Percentiles rank a stretch among this genome's conserved stretches.
Conservation (phyloP, 768 basidiomycete genomes). For the Hypholoma sublateritium region DNA sequence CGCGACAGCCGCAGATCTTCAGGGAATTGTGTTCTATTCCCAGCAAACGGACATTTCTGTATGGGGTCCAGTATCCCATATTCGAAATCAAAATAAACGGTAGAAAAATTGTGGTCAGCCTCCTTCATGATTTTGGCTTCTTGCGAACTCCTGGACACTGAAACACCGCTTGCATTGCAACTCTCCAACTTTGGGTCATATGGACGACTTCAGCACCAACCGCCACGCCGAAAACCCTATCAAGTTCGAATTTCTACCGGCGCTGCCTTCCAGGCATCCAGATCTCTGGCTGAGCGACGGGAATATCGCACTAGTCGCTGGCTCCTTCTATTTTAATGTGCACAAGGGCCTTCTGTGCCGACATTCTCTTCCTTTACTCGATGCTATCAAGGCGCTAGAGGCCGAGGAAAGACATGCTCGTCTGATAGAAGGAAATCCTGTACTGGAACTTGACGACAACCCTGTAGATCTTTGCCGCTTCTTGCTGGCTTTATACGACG, state of each 20-base stretch:
- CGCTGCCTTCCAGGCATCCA: constrained; percentile 39
- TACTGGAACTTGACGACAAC: constrained; percentile 53
- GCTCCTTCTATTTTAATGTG: constrained; percentile 61
- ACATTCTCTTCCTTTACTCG: constrained; percentile 54
- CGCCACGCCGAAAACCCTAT: constrained; percentile 27
- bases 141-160: not conserved
- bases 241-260: constrained; percentile 9
- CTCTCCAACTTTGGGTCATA: constrained; percentile 7
- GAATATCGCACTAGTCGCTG: constrained; percentile 59
- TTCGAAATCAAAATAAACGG: not conserved
- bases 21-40: not conserved
- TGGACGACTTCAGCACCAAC: constrained; percentile 50
- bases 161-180: not conserved
- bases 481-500: constrained; percentile 68
- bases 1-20: not conserved
- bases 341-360: constrained; percentile 65
- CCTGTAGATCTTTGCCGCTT: constrained; percentile 59
- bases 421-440: constrained; percentile 56
- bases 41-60: too few species aligned
- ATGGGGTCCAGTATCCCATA: not conserved
- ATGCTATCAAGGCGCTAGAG: constrained; percentile 36
- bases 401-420: constrained; percentile 12
- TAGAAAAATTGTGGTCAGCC: not conserved
- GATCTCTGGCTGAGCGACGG: constrained; percentile 68
- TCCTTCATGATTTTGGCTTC: not conserved